These are phyloP conservation scores for Plasmodium gaboni DNA, from an alignment of 169 alveolate species.

Conservation along the genomic window DNA sequence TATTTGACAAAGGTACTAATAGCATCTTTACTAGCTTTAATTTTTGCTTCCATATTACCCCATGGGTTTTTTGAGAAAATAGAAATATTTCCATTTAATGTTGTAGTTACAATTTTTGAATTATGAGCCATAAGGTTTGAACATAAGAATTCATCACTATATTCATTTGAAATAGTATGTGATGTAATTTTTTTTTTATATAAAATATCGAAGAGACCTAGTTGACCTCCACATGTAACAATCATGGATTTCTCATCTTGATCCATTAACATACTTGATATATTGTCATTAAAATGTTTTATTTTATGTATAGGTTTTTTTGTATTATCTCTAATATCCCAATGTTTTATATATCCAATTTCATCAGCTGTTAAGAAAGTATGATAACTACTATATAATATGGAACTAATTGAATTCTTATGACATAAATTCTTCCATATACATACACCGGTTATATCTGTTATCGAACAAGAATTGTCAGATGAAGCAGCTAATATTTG, in stretches of 20 bases:
- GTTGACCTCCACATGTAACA: conserved; percentile 41
- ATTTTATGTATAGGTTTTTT: conserved; percentile 65
- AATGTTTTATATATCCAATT: conserved; percentile 41
- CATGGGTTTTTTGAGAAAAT: conserved; percentile 54
- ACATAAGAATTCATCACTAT: conserved; percentile 58
- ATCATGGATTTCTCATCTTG: conserved; percentile 26
- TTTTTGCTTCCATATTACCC: conserved; percentile 39
- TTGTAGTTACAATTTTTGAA: conserved; percentile 53
- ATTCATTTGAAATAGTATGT: conserved; percentile 38
- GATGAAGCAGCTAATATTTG: conserved; percentile 58
- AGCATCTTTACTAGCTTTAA: conserved; percentile 56
- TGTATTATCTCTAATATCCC: conserved; percentile 56
- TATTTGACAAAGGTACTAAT: conserved; percentile 60
- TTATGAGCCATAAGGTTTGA: conserved; percentile 17
- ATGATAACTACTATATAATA: conserved; percentile 31
- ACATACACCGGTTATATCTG: conserved; percentile 45
- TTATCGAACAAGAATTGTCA: conserved; percentile 45
- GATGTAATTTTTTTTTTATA: conserved; percentile 51
- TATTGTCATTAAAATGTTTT: conserved; percentile 58
- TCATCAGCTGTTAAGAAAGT: conserved; percentile 68
- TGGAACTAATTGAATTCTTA: conserved; percentile 22
- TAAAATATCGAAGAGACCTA: conserved; percentile 51
- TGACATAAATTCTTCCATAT: conserved; percentile 57
- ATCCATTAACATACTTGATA: conserved; percentile 46
- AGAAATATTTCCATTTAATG: conserved; percentile 47